Conservation (phyloP, 176 grass and related monocot genomes). For the Saccharum spontaneum region DNA sequence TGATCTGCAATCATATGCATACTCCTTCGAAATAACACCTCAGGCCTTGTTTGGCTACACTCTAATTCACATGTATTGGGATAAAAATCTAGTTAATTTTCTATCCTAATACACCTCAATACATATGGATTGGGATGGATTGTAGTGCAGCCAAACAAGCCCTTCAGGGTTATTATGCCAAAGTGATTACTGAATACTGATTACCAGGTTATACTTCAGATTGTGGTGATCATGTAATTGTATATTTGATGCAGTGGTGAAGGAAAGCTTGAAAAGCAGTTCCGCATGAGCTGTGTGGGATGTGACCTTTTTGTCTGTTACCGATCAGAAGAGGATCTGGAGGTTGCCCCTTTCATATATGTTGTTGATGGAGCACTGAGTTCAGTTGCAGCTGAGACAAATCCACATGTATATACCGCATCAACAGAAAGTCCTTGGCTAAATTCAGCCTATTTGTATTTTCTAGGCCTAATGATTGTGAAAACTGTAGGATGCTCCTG, state of each 20-base stretch:
- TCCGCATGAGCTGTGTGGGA: constrained; percentile 85
- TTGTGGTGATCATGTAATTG: constrained; percentile 23
- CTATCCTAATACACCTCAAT: neutral
- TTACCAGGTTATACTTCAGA: constrained; percentile 19
- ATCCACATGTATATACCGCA: constrained; percentile 70
- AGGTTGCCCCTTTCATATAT: constrained; percentile 83
- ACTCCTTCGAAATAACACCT: neutral
- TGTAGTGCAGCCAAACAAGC: neutral
- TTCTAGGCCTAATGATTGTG: constrained; percentile 5
- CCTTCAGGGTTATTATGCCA: constrained; percentile 22
- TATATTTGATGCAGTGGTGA: constrained; percentile 69
- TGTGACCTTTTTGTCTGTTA: constrained; percentile 97
- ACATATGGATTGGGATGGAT: neutral
- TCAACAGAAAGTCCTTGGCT: constrained; percentile 17
- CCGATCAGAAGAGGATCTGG: constrained; percentile 88
- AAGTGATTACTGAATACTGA: neutral
- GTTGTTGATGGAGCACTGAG: constrained; percentile 91
- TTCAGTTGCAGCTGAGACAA: constrained; percentile 85
- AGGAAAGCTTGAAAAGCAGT: constrained; percentile 92
- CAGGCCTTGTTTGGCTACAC: neutral
- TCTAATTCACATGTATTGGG: neutral
- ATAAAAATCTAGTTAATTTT: neutral
- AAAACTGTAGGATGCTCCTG: constrained; percentile 81
- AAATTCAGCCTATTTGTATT: constrained; percentile 22
- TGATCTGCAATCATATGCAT: neutral